Evolutionary conservation across 2,329 filamentous ascomycete genomes (phyloP), one percentile per base, ranked within the genome.

Genomic region (Aureobasidium melanogenum): DNA sequence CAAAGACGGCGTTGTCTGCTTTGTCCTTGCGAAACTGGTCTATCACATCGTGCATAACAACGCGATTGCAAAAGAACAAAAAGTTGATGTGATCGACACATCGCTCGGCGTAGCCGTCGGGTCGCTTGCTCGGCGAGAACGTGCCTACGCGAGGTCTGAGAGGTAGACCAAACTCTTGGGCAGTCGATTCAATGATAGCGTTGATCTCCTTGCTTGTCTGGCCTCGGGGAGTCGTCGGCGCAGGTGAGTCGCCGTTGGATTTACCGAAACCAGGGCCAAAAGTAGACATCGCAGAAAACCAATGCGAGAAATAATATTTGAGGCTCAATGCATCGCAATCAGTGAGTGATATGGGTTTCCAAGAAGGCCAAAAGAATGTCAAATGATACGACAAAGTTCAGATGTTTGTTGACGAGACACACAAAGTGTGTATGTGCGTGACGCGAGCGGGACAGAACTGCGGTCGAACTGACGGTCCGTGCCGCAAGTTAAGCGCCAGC

Each of bases 161-260:
- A 19, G 63, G 62, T 0, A 65, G 44, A 5, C 51, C 56, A 22
- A 60, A 59, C 22, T 56, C 58, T 4, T 32, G 32, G 5, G 50
- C 41, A 5, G 58, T 57, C 3, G 26, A 41, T 38, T 62, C 46
- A n/a, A 63, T 26, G 2, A 63, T 50, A 5, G 17, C 43, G 34
- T 65, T 51, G 38, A 65, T 60, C 26, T 62, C 59, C 32, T 46
- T 61, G 52, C 61, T 60, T 39, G 62, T 55, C 46, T 63, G 61
- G 15, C 50, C 51, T 34, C 30, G 55, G 39, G 61, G 61, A 32
- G 61, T 62, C 17, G 44, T 62, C 14, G 60, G 60, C 39, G 47
- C 26, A 34, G 36, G 38, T 26, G 46, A 48, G 41, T 39, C 47
- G 47, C 47, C 58, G 58, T 60, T 60, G 36, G 47, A 44, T 19